Evolutionary conservation across 176 grass and related monocot genomes (phyloP).

Genomic region (Thalia dealbata): DNA sequence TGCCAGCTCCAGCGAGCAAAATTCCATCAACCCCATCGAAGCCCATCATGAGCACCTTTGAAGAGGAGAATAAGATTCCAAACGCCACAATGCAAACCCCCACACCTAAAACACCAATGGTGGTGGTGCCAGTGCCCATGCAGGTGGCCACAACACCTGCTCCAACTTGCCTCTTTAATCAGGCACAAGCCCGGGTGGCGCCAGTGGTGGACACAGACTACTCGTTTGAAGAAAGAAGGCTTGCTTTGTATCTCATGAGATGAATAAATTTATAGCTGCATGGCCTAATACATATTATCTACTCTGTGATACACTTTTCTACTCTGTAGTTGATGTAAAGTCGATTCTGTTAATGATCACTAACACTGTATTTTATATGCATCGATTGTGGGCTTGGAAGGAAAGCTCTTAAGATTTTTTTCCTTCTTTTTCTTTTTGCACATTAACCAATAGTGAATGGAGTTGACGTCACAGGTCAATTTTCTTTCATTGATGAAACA

Average conservation of each 20-base stretch:
- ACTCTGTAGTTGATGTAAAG: background rate
- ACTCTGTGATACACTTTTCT: background rate
- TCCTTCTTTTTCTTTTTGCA: too few relatives aligned
- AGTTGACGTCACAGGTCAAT: too few relatives aligned
- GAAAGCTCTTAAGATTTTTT: too few relatives aligned
- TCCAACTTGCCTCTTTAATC: constrained; percentile 14
- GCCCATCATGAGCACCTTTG: constrained; percentile 7
- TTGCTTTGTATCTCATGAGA: constrained; percentile 31
- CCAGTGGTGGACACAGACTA: constrained; percentile 22
- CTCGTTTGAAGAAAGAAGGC: constrained; percentile 60
- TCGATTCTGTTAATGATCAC: background rate
- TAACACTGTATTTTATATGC: too few relatives aligned
- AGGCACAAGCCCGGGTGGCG: constrained; percentile 20
- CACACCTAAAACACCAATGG: constrained; percentile 31
- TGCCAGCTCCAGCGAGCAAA: constrained; percentile 15
- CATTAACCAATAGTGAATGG: too few relatives aligned
- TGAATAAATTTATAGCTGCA: constrained; percentile 3
- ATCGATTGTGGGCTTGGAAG: too few relatives aligned
- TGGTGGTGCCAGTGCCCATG: constrained; percentile 32
- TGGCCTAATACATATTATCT: too few relatives aligned
- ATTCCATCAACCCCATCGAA: constrained; percentile 3
- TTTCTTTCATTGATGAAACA: too few relatives aligned
- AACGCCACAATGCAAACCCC: constrained; percentile 15
- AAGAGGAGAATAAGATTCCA: constrained; percentile 37
- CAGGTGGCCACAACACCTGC: constrained; percentile 45